These are phyloP conservation scores for Trichoderma parareesei DNA, from an alignment of 495 filamentous ascomycete genomes.

Conservation along the genomic window DNA sequence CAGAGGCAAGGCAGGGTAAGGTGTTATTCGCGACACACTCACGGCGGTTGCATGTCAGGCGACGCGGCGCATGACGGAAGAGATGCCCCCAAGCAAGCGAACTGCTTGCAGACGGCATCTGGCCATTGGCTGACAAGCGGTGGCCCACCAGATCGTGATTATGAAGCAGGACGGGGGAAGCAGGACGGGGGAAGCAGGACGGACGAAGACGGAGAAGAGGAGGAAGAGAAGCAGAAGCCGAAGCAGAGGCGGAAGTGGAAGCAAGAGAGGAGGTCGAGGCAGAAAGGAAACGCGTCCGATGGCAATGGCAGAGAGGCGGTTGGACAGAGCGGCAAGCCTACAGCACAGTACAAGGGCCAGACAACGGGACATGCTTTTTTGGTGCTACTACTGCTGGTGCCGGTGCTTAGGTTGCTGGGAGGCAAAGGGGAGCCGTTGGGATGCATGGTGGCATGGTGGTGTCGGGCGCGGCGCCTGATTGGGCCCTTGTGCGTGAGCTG, in stretches of 20 bases:
- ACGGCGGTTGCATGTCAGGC: neutral
- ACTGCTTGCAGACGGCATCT: neutral
- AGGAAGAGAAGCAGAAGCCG: neutral
- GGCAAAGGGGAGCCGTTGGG: neutral
- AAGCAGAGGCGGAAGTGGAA: neutral
- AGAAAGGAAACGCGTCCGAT: neutral
- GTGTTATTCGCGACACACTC: neutral
- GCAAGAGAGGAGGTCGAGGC: too few species aligned
- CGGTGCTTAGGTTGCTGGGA: neutral
- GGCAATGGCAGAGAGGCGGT: neutral
- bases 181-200: neutral
- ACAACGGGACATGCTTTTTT: neutral
- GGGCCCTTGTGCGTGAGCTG: slow-evolving; percentile 10
- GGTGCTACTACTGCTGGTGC: neutral
- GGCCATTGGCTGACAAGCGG: neutral
- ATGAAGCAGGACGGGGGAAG: neutral
- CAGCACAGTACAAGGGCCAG: too few species aligned
- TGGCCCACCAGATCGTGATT: neutral
- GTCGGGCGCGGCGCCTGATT: slow-evolving; percentile 9
- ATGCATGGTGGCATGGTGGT: slow-evolving; percentile 6
- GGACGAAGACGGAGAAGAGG: neutral
- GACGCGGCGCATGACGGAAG: slow-evolving; percentile 9
- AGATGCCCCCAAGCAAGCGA: neutral
- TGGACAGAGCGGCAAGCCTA: neutral
- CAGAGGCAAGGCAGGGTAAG: neutral